Base-by-base conservation (phyloP, 2,329 filamentous ascomycete species). In the Aspergillus sp. region DNA sequence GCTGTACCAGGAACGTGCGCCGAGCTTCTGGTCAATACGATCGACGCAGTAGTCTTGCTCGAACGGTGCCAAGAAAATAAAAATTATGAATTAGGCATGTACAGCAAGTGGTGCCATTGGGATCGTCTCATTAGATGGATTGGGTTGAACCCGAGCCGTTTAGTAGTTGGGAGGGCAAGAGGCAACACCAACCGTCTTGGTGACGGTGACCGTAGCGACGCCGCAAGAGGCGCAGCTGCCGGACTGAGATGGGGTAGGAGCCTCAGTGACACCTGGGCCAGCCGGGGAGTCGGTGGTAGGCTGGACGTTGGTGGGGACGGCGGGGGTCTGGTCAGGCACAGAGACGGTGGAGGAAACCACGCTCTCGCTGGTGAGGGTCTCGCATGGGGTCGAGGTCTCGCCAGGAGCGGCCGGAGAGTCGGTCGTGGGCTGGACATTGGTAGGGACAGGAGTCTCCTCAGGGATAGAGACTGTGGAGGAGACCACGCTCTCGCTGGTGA, bases 61-160 rank as follows among this genome's bases (percentile, higher is more conserved):
- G 21, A 35, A 43, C 43, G n/a, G 25, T 49, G 47, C 43, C 57
- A 40, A 59, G 46, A 48, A 59, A 19, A 63, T 68, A 68, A 70
- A 56, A 68, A 72, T 72, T 72, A 72, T 40, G 23, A 69, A 71
- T 71, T 72, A 71, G 47, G 58, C 70, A 68, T 71, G 64, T 71
- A 73, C 70, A 70, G 58, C 57, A 61, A 55, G 48, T 62, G 60
- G 61, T 66, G 60, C 66, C 63, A 59, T 65, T 62, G 60, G 63
- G 59, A 60, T 67, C 61, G 59, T 63, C 61, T 58, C 65, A 59
- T 58, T 56, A 62, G 53, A 51, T 56, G 60, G 53, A 49, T 55
- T 46, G 59, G 48, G 62, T 61, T 63, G 57, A 59, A 23, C 49
- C 41, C 45, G 2, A 6, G 35, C 9, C 17, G 23, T 50, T 52